These are phyloP conservation scores for Pseudevernia furfuracea DNA, from an alignment of 495 filamentous ascomycete species.

Conservation along the genomic window DNA sequence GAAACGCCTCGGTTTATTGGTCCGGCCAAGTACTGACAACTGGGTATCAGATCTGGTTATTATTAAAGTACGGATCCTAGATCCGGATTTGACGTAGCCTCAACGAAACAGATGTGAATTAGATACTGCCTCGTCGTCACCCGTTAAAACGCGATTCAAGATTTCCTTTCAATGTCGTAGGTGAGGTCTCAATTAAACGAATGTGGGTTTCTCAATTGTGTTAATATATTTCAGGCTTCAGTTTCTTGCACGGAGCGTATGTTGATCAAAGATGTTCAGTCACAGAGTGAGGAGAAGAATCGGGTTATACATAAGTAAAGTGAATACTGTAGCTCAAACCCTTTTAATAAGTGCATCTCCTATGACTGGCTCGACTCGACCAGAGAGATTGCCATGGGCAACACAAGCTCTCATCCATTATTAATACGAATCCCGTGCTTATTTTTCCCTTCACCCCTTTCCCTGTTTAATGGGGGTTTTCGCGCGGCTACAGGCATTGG, in stretches of 20 bases:
- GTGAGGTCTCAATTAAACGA: background rate
- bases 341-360: background rate
- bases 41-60: background rate
- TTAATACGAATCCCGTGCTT: background rate
- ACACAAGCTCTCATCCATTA: background rate
- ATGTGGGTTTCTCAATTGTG: background rate
- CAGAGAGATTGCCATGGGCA: constrained; percentile 4
- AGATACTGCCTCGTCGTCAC: background rate
- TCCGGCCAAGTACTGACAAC: background rate
- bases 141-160: background rate
- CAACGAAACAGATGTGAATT: background rate
- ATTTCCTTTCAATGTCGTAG: background rate
- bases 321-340: background rate
- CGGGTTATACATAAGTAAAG: background rate
- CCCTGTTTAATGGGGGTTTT: constrained; percentile 3
- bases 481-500: background rate
- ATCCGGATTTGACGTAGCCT: background rate
- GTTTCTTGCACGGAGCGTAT: background rate
- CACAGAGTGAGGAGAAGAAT: background rate
- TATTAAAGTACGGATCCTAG: background rate
- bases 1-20: background rate
- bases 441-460: background rate
- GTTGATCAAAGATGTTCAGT: background rate
- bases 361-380: background rate
- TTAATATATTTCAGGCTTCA: background rate